These are phyloP conservation scores for Eutrema yunnanense DNA, from an alignment of 345 rosid genomes.

Conservation along the genomic window DNA sequence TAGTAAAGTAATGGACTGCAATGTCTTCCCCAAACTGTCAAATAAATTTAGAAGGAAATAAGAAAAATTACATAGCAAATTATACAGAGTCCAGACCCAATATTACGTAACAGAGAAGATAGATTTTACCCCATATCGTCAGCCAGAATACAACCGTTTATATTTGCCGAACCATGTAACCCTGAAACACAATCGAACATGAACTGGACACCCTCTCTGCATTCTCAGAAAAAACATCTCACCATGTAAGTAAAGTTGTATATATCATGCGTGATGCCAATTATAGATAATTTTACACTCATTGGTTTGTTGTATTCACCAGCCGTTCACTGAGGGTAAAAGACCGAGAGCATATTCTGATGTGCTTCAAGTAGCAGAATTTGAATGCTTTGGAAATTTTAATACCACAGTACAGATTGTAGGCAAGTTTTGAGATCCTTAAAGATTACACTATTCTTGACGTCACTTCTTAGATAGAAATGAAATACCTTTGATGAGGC, in stretches of 20 bases:
- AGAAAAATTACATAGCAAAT: background rate
- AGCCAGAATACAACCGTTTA: conserved; percentile 93
- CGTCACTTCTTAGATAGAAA: conserved; percentile 5
- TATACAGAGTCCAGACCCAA: background rate
- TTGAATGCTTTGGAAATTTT: background rate
- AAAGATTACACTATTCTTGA: background rate
- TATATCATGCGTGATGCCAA: background rate
- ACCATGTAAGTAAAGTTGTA: conserved; percentile 14
- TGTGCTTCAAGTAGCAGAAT: background rate
- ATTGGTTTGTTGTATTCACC: background rate
- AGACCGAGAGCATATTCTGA: background rate
- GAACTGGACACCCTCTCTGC: conserved; percentile 99
- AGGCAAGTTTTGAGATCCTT: background rate
- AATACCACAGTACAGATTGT: background rate
- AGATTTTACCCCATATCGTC: conserved; percentile 95
- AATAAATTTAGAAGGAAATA: conserved; percentile 18
- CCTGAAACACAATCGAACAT: conserved; percentile 97
- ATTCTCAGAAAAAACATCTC: conserved; percentile 17
- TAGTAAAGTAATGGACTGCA: conserved; percentile 87
- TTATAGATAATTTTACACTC: background rate
- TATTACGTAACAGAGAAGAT: conserved; percentile 11
- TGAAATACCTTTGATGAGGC: conserved; percentile 89
- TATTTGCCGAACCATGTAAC: conserved; percentile 41
- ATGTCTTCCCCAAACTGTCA: conserved; percentile 92
- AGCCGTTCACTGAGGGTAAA: background rate